These are phyloP conservation scores for Piedraia hortae DNA, from an alignment of 2,329 filamentous ascomycete genomes.

Conservation along the genomic window DNA sequence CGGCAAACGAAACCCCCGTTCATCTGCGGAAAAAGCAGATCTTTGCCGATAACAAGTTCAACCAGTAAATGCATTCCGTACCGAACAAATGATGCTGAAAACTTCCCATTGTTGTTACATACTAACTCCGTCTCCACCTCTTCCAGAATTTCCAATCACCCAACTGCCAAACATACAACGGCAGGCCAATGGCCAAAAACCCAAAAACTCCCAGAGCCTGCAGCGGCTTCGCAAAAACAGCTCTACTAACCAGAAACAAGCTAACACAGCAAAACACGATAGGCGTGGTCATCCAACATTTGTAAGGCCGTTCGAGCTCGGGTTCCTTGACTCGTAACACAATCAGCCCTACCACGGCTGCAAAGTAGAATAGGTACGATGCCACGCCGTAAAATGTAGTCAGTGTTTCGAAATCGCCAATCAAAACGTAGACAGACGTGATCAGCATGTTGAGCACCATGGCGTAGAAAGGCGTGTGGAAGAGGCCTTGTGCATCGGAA, in stretches of 20 bases:
- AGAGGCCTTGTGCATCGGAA: slow-evolving; percentile 56
- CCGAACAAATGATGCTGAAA: too few relatives aligned
- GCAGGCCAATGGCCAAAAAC: slow-evolving; percentile 61
- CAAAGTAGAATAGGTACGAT: slow-evolving; percentile 90
- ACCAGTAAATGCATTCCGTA: slow-evolving; percentile 4
- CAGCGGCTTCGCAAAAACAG: slow-evolving; percentile 69
- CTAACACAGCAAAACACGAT: slow-evolving; percentile 98
- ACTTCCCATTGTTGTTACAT: too few relatives aligned
- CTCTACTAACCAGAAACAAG: slow-evolving; percentile 65
- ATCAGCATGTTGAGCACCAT: slow-evolving; percentile 55
- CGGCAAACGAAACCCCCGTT: slow-evolving; percentile 21
- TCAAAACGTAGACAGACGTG: slow-evolving; percentile 48
- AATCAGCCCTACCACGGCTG: slow-evolving; percentile 80
- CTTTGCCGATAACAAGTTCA: slow-evolving; percentile 9
- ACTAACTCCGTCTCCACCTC: slow-evolving; percentile 8
- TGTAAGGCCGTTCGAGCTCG: slow-evolving; percentile 65
- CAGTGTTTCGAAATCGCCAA: slow-evolving; percentile 76
- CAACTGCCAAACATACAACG: slow-evolving; percentile 73
- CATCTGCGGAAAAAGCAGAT: slow-evolving; percentile 22
- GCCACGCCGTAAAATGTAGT: slow-evolving; percentile 95
- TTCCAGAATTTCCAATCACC: slow-evolving; percentile 26
- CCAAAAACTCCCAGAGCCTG: slow-evolving; percentile 69
- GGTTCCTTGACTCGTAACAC: slow-evolving; percentile 72
- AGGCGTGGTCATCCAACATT: slow-evolving; percentile 87
- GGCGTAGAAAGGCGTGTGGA: slow-evolving; percentile 83